Percentiles rank a stretch among this genome's conserved stretches.
Conservation (phyloP, 805 yeast genomes). For the Jamesozyma hellenica region DNA sequence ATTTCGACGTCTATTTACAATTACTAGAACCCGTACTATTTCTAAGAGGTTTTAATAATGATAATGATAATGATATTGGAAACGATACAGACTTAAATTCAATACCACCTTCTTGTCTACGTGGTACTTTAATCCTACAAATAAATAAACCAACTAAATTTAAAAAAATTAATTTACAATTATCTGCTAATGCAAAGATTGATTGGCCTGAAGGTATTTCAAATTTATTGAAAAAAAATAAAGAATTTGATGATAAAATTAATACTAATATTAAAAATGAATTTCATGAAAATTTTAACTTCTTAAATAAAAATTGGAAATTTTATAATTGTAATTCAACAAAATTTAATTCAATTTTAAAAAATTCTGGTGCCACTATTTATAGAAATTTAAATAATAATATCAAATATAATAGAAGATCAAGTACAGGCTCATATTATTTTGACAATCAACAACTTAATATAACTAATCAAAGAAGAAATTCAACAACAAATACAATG, state of each 20-base stretch:
- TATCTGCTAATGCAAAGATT: conserved; percentile 60
- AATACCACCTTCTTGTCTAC: conserved; percentile 32
- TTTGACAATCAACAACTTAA: no score
- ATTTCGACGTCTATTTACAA: conserved; percentile 53
- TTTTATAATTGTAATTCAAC: conserved; percentile 40
- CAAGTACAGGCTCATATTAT: no score
- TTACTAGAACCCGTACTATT: conserved; percentile 72
- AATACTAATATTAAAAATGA: conserved; percentile 33
- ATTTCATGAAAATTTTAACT: conserved; percentile 48
- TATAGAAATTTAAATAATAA: not conserved
- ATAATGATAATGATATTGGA: conserved; percentile 7
- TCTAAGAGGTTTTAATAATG: conserved; percentile 65
- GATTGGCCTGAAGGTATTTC: conserved; percentile 98
- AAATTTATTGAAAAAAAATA: conserved; percentile 39
- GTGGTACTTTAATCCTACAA: conserved; percentile 66
- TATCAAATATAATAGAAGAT: no score
- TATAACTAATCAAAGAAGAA: not conserved
- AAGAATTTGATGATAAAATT: conserved; percentile 11
- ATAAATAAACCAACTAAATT: conserved; percentile 61
- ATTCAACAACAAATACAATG: not conserved
- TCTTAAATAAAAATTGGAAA: conserved; percentile 81
- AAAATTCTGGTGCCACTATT: not conserved
- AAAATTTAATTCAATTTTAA: no score
- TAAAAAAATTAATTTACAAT: conserved; percentile 47
- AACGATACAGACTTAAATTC: not conserved